Evolutionary conservation across 2,329 filamentous ascomycete genomes (phyloP).

Genomic region (Ploettnerulaceae sp.): DNA sequence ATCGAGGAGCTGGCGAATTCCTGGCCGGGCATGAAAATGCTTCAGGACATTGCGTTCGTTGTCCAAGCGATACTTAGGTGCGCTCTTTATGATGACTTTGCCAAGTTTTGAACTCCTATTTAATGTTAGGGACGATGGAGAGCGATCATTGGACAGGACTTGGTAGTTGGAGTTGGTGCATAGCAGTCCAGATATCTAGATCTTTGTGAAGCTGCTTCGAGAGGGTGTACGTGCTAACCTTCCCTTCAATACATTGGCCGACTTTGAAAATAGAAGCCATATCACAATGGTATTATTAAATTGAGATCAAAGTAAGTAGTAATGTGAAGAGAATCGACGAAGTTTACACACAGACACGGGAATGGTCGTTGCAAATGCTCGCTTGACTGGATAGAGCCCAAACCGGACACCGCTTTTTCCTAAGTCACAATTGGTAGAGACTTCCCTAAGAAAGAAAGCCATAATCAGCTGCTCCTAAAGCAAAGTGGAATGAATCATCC

Average conservation of each 20-base stretch:
- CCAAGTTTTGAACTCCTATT: slow-evolving; percentile 8
- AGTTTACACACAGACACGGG: slow-evolving; percentile 1
- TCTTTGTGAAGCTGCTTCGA: slow-evolving; percentile 16
- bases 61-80: slow-evolving; percentile 11
- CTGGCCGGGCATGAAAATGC: slow-evolving; percentile 10
- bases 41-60: slow-evolving; percentile 18
- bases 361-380: neutral
- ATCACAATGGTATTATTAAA: slow-evolving; percentile 2
- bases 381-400: no score
- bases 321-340: slow-evolving; percentile 1
- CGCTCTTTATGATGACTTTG: slow-evolving; percentile 15
- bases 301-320: neutral
- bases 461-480: slow-evolving; percentile 2
- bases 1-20: slow-evolving; percentile 16
- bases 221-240: slow-evolving; percentile 10
- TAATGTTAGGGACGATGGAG: neutral
- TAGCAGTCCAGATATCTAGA: slow-evolving; percentile 15
- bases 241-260: slow-evolving; percentile 14
- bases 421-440: no score
- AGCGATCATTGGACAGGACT: neutral
- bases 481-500: neutral
- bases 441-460: no score
- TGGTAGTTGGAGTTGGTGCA: no score
- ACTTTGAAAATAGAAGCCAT: slow-evolving; percentile 12
- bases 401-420: no score